Evolutionary conservation across 129 eudicot species (phyloP), one percentile per base, ranked within the genome.

Genomic region (Flaveria bidentis): DNA sequence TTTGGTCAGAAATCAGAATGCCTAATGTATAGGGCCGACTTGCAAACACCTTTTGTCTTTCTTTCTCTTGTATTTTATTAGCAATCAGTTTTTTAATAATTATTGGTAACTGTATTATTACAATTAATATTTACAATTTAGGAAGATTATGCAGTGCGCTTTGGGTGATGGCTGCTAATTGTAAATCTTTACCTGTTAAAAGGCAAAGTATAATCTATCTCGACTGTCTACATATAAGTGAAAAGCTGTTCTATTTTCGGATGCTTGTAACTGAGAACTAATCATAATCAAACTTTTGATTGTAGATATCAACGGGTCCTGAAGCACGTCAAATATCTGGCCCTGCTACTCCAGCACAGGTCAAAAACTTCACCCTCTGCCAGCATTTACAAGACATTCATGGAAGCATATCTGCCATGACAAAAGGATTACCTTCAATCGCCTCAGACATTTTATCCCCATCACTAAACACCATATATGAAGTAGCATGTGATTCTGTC

Each of bases 341-440:
- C 66, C 96, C 98, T 3, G 98, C 96, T 33, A 93, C 97, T 72
- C 80, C 90, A 9, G 86, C 96, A 51, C 98, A 93, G 81, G 51
- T 88, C 0, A 93, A 91, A 82, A 93, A 93, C 80, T 90, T 93
- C 76, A 85, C 89, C 50, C 84, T 93, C 20, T 90, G 96, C 44
- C 97, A 93, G 78, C 97, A 91, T 67, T 85, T 93, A 16, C 98
- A 93, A 84, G 98, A 90, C 84, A 77, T 93, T 47, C 97, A 93
- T 30, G 72, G 82, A n/a, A 88, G 93, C 17, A 72, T 93, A 16
- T 78, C 93, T 16, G 72, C 92, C 16, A 85, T 90, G 72, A 39
- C 90, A 20, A 68, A 86, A 47, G 88, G 86, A 57, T 72, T 93
- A 44, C 96, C 98, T 1, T 9, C 91, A 47, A 77, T 88, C 58